Percentiles rank a stretch among this genome's conserved stretches.
These are phyloP conservation scores for Casuarina cunninghamiana DNA, from an alignment of 306 rosid genomes.

Conservation along the genomic window DNA sequence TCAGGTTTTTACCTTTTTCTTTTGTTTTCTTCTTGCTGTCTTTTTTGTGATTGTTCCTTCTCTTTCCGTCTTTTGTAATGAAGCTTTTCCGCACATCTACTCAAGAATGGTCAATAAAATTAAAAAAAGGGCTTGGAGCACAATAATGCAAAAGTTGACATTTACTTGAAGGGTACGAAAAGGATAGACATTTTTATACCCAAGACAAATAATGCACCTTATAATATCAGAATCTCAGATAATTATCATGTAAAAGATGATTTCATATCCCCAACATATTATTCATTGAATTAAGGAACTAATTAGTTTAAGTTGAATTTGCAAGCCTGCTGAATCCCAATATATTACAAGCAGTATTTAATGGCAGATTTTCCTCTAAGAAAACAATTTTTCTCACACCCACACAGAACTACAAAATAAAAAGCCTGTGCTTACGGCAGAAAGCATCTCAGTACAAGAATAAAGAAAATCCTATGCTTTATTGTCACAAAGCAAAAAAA, in stretches of 20 bases:
- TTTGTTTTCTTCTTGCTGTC: conserved; percentile 48
- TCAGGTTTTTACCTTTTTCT: conserved; percentile 62
- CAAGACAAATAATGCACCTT: background rate
- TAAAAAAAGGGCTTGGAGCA: background rate
- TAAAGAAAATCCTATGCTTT: background rate
- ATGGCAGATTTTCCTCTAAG: background rate
- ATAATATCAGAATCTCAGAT: background rate
- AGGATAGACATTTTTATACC: background rate
- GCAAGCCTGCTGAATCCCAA: background rate
- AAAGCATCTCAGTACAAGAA: background rate
- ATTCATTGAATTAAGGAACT: background rate
- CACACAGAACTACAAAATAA: background rate
- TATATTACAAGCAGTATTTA: background rate
- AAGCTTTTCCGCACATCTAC: conserved; percentile 77
- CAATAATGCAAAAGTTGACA: conserved; percentile 14
- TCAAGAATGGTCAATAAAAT: conserved; percentile 24
- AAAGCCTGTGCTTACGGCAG: background rate
- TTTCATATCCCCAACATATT: background rate
- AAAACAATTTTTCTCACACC: background rate
- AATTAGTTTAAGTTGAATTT: background rate
- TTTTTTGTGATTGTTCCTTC: conserved; percentile 60
- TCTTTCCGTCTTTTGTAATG: conserved; percentile 79
- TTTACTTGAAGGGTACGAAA: no score
- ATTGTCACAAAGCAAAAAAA: background rate
- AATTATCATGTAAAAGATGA: background rate